Conservation (phyloP, 176 grass and related monocot species). For the Aegilops sharonensis region DNA sequence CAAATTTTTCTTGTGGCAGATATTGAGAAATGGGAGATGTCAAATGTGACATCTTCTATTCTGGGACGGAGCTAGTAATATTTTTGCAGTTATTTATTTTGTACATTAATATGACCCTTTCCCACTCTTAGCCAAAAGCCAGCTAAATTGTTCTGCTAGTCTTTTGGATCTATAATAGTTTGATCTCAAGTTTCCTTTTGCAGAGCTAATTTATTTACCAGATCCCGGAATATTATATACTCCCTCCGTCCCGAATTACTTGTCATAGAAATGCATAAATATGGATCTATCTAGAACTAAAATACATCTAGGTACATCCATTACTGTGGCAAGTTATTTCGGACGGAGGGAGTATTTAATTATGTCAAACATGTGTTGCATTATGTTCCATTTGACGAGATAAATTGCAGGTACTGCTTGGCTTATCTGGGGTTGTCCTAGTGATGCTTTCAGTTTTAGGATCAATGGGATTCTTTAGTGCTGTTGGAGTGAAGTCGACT, state of each 20-base stretch:
- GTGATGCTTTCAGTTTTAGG: slow-evolving; percentile 95
- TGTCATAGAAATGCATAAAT: no score
- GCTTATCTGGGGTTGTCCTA: slow-evolving; percentile 82
- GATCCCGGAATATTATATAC: background rate
- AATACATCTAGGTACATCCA: no score
- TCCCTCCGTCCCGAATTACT: no score
- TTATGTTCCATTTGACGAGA: slow-evolving; percentile 31
- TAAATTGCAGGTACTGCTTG: slow-evolving; percentile 79
- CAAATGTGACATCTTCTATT: slow-evolving; percentile 13
- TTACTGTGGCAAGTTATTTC: no score
- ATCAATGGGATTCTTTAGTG: slow-evolving; percentile 94
- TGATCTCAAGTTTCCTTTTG: slow-evolving; percentile 3
- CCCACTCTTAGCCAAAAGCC: background rate
- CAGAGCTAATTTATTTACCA: background rate
- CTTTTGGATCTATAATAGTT: slow-evolving; percentile 21
- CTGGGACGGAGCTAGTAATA: background rate
- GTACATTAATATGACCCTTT: background rate
- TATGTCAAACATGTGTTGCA: slow-evolving; percentile 13
- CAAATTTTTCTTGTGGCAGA: background rate
- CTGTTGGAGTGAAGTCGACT: slow-evolving; percentile 89
- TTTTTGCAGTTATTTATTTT: background rate
- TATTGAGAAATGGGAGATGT: slow-evolving; percentile 5
- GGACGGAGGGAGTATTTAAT: background rate
- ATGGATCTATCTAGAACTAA: no score
- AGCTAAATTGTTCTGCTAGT: background rate